phyloP scores from a whole-genome alignment of 2,329 filamentous ascomycete genomes.

The Monilinia fructigena region DNA sequence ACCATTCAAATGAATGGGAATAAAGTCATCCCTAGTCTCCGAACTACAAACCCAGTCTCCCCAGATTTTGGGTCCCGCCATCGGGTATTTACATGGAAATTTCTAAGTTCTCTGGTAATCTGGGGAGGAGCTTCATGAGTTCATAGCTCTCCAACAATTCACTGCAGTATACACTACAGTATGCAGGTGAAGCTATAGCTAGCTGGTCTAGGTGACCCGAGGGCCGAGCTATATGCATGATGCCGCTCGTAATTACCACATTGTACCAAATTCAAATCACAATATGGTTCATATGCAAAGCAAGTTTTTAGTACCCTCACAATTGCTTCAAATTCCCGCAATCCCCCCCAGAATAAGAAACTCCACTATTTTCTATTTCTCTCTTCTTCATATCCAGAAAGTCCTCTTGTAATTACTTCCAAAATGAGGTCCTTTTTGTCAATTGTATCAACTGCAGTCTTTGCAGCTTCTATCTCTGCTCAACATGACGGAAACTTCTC shows the following conservation, averaged over 20 bases:
- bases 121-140: constrained; percentile 7
- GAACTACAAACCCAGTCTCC: not conserved
- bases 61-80: constrained; percentile 8
- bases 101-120: constrained; percentile 10
- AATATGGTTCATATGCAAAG: not conserved
- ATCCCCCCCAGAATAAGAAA: not conserved
- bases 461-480: constrained; percentile 29
- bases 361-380: not conserved
- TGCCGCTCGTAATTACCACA: constrained; percentile 16
- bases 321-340: not conserved
- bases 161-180: not conserved
- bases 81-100: not conserved
- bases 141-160: not conserved
- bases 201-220: constrained; percentile 12
- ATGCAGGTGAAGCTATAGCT: constrained; percentile 9
- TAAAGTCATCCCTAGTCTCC: not conserved
- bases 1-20: not conserved
- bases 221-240: constrained; percentile 12
- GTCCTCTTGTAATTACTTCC: constrained; percentile 7
- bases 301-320: not conserved
- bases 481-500: constrained; percentile 34
- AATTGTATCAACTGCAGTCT: constrained; percentile 26
- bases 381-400: not conserved
- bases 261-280: not conserved
- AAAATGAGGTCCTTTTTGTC: constrained; percentile 32